Evolutionary conservation across 78 protist species (phyloP).

Genomic region (Dictyostelium discoideum): DNA sequence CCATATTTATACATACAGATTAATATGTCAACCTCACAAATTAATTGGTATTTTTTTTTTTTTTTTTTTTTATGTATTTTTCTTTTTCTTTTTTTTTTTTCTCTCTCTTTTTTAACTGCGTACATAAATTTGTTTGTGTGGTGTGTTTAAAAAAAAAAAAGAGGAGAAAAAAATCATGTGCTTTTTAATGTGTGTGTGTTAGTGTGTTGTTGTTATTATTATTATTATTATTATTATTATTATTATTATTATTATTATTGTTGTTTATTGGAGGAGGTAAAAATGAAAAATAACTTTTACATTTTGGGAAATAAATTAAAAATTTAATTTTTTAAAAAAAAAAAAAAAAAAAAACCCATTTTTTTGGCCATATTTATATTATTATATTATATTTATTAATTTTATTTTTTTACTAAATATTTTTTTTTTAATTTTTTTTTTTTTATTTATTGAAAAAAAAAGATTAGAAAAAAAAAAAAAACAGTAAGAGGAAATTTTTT

Average conservation of each 20-base stretch:
- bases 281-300: not conserved
- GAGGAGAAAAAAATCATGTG: not conserved
- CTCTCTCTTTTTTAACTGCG: not conserved
- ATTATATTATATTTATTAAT: too few relatives aligned
- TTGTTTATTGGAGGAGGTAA: not conserved
- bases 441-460: too few relatives aligned
- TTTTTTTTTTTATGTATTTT: too few relatives aligned
- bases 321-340: too few relatives aligned
- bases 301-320: too few relatives aligned
- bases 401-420: too few relatives aligned
- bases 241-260: not conserved
- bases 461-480: too few relatives aligned
- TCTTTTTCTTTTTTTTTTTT: too few relatives aligned
- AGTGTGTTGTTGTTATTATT: not conserved
- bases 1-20: not conserved
- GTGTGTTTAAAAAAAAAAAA: not conserved
- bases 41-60: not conserved
- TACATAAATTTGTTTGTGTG: not conserved
- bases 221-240: too few relatives aligned
- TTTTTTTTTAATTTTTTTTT: too few relatives aligned
- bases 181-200: not conserved
- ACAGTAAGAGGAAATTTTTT: not conserved
- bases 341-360: too few relatives aligned
- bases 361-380: not conserved
- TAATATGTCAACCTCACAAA: not conserved